Base-by-base conservation (phyloP, 257 asterid genomes). In the Euphrasia confusa region DNA sequence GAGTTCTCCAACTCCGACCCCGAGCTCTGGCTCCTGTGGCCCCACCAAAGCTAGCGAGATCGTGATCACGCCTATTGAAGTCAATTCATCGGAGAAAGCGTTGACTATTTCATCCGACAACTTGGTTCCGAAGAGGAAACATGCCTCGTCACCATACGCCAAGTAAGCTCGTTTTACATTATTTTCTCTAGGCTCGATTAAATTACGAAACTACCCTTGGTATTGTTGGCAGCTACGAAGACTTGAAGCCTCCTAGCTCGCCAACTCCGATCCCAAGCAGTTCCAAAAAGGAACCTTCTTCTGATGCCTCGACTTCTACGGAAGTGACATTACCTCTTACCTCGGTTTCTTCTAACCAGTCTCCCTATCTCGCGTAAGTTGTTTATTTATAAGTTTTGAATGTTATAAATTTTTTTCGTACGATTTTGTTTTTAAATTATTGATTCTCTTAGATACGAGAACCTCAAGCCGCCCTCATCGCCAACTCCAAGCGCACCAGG, bases 1-100 rank as follows among this genome's bases (percentile, higher is more conserved):
- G 9, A 76, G 85, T 54, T 81, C 91, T 71, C 88, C 90, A 45
- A 77, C 78, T 69, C 90, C 88, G 24, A 83, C 88, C 5, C 80
- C 86, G 42, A 83, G 86, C 74, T 61, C 73, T 32, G 82, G 84
- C 58, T 13, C 71, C 5, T 63, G 61, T 63, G 30, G 55, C 24
- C 26, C 73, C 48, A 52, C 68, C 61, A 67, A 69, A 54, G 71
- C 74, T 72, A 71, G 73, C 37, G 68, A 18, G 57, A 28, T 58
- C 26, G 81, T 65, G 70, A 45, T 53, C 30, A 32, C 58, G 7
- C 40, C 84, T 12, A 53, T 54, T 58, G 66, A 65, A 63, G 66
- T 74, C 65, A 70, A 65, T 65, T 70, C 84, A 65, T 63, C 59
- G 5, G 80, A 71, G 2, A 35, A 35, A 66, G 52, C 72, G 21